Conservation (phyloP, 2,329 filamentous ascomycete genomes). For the Cercospora sesami region DNA sequence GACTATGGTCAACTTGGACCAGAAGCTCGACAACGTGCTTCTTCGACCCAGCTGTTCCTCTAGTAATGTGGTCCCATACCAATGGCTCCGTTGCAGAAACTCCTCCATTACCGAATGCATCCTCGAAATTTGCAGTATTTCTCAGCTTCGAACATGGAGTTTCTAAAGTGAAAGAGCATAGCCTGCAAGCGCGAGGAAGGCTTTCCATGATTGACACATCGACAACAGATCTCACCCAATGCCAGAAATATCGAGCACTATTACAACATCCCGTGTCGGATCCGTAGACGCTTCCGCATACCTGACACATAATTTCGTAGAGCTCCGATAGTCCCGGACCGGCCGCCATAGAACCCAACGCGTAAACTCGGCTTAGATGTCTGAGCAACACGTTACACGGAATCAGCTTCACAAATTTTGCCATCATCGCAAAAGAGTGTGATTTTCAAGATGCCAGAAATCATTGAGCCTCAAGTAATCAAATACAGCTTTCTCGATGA, state of each 20-base stretch:
- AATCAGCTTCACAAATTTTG: neutral
- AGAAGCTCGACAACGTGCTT: neutral
- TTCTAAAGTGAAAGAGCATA: neutral
- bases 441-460: constrained; percentile 4
- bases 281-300: neutral
- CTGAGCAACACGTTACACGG: neutral
- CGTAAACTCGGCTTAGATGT: constrained; percentile 8
- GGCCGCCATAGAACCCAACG: constrained; percentile 1
- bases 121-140: neutral
- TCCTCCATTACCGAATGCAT: too few species aligned
- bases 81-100: neutral
- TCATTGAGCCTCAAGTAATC: constrained; percentile 2
- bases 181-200: neutral
- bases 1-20: neutral
- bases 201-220: neutral
- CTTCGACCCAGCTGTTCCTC: neutral
- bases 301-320: neutral
- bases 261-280: neutral
- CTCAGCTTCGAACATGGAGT: neutral
- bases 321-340: constrained; percentile 9
- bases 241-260: neutral
- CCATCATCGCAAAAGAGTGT: neutral
- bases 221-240: neutral
- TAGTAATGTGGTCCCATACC: neutral
- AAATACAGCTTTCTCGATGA: constrained; percentile 10